Base-by-base conservation (phyloP, 805 yeast species). In the Nakazawaea anatomiae region DNA sequence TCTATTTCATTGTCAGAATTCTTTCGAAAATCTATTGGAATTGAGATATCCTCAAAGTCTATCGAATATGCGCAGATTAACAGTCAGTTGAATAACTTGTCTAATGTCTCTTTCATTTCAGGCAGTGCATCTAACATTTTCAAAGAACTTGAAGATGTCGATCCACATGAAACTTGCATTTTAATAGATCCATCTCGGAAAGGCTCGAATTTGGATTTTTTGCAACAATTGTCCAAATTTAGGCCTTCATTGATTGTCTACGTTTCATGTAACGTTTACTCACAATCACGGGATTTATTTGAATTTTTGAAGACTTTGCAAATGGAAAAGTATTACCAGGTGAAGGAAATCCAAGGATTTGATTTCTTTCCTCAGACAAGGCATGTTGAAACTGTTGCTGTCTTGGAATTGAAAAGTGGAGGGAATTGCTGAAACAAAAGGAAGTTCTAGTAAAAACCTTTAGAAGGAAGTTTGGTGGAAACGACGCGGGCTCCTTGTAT, bases 171-270 rank as follows among this genome's bases (percentile, higher is more conserved):
- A 2, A 60, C 69, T 2, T 58, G 70, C 9, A 72, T 74, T 4
- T 62, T 74, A 10, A 70, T 74, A 68, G 76, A 74, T 51, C 78
- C 78, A 2, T 72, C 77, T 0, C 59, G 77, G 41, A 72, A 70
- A 50, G 78, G 78, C 1, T 67, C 75, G 1, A 63, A 66, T 29
- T 53, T 54, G 36, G 57, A 51, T 2, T 74, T 72, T 50, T 53
- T 74, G 58, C 53, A 56, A 49, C 77, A 73, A 52, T 54, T 74
- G 29, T 47, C 67, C 14, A 63, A 63, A 5, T 71, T 72, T 51
- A 57, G 60, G 41, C 77, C 78, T 3, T 60, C 60, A 30, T 53
- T 68, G 50, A 63, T 74, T 5, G 58, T 72, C 5, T 74, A 74
- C 53, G 64, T 74, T 8, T 72, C 77, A 50, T 74, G 78, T 56